Evolutionary conservation across 352 stramenopile species (phyloP).

Genomic region (Globisporangium radiosum): DNA sequence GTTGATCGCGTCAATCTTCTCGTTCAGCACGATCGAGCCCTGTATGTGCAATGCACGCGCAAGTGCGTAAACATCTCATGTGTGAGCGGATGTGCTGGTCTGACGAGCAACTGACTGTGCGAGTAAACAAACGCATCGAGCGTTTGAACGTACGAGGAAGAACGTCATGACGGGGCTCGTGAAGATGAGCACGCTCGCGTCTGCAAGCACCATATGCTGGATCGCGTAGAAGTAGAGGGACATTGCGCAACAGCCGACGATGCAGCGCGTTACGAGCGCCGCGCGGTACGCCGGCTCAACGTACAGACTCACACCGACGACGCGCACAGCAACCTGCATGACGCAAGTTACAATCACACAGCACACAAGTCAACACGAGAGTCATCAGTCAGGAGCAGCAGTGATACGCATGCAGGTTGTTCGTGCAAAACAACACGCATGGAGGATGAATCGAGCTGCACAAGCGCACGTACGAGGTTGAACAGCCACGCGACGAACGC

Average conservation of each 20-base stretch:
- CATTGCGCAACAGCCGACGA: constrained; percentile 39
- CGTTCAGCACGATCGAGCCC: constrained; percentile 23
- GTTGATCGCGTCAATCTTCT: constrained; percentile 26
- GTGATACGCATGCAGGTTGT: background rate
- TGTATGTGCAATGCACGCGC: constrained; percentile 4
- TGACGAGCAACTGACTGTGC: no score
- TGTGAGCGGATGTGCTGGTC: background rate
- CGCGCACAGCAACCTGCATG: constrained; percentile 29
- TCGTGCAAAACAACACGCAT: background rate
- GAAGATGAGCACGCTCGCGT: constrained; percentile 62
- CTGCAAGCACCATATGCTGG: constrained; percentile 46
- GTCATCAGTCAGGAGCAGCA: background rate
- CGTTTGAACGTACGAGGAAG: constrained; percentile 27
- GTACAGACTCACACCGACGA: constrained; percentile 15
- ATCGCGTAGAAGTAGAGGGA: constrained; percentile 48
- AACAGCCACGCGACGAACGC: constrained; percentile 45
- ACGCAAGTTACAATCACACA: background rate
- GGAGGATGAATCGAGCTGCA: background rate
- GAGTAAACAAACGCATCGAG: background rate
- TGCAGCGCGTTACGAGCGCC: constrained; percentile 30
- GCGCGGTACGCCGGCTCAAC: constrained; percentile 33
- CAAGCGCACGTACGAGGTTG: constrained; percentile 28
- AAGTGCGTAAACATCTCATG: background rate
- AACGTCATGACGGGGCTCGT: constrained; percentile 58
- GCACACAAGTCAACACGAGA: background rate